A percentile compares a stretch with the other conserved stretches of the same genome.
Evolutionary conservation across 2,329 filamentous ascomycete species (phyloP).

Genomic region (Beauveria brongniartii): DNA sequence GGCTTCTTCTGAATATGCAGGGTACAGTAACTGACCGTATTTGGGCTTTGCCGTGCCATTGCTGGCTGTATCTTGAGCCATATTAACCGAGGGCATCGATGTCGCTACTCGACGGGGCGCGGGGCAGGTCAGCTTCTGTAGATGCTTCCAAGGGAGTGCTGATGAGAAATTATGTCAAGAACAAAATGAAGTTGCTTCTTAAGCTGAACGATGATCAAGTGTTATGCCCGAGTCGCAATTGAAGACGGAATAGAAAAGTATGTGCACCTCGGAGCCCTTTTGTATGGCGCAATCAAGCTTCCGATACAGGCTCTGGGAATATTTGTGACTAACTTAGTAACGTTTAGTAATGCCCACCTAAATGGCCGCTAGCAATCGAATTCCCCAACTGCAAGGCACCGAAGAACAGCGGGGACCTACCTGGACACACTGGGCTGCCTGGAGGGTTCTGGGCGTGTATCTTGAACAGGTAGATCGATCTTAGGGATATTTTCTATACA

Average conservation of each 20-base stretch:
- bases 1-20: too few relatives aligned
- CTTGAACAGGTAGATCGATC: background rate
- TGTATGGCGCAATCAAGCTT: conserved; percentile 6
- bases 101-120: background rate
- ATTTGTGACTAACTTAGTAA: conserved; percentile 8
- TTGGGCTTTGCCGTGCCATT: conserved; percentile 7
- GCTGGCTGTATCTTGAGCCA: conserved; percentile 1
- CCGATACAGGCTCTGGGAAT: conserved; percentile 7
- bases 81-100: background rate
- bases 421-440: background rate
- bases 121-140: background rate
- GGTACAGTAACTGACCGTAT: conserved; percentile 9
- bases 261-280: background rate
- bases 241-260: background rate
- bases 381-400: background rate
- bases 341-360: background rate
- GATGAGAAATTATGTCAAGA: background rate
- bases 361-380: background rate
- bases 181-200: background rate
- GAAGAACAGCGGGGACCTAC: background rate
- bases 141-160: background rate
- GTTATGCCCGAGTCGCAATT: background rate
- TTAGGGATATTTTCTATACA: too few relatives aligned
- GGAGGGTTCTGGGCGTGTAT: background rate
- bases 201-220: background rate